Conservation (phyloP, 1,139 yeast species). For the Hyphopichia khmerensis region DNA sequence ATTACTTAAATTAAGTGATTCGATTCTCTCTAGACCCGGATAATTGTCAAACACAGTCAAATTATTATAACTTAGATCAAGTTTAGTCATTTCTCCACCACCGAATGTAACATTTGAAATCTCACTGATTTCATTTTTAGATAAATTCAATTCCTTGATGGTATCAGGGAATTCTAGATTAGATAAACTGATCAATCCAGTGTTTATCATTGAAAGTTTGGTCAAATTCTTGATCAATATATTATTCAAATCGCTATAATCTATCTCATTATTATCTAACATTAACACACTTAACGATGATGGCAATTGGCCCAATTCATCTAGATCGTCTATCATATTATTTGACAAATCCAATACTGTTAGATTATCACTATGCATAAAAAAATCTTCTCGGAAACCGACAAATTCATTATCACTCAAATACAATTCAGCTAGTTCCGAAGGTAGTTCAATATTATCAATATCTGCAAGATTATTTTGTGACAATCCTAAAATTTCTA, state of each 20-base stretch:
- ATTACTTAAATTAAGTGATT: slow-evolving; percentile 13
- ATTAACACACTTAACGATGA: slow-evolving; percentile 13
- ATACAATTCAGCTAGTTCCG: slow-evolving; percentile 13
- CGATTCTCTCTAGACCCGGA: background rate
- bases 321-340: slow-evolving; percentile 23
- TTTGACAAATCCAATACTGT: slow-evolving; percentile 15
- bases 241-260: slow-evolving; percentile 18
- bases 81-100: slow-evolving; percentile 6
- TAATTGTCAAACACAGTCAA: slow-evolving; percentile 7
- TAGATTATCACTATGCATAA: slow-evolving; percentile 10
- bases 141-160: slow-evolving; percentile 15
- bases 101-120: slow-evolving; percentile 15
- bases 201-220: slow-evolving; percentile 18
- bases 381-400: slow-evolving; percentile 14
- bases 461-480: slow-evolving; percentile 13
- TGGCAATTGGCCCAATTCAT: slow-evolving; percentile 24
- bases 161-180: slow-evolving; percentile 16
- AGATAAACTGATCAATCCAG: slow-evolving; percentile 20
- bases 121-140: slow-evolving; percentile 18
- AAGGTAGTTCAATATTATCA: slow-evolving; percentile 13
- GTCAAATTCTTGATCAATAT: slow-evolving; percentile 17
- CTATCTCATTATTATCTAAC: slow-evolving; percentile 23
- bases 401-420: slow-evolving; percentile 16
- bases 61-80: slow-evolving; percentile 16
- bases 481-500: slow-evolving; percentile 16